These are phyloP conservation scores for Fragaria iinumae DNA, from an alignment of 306 rosid species.

Conservation along the genomic window DNA sequence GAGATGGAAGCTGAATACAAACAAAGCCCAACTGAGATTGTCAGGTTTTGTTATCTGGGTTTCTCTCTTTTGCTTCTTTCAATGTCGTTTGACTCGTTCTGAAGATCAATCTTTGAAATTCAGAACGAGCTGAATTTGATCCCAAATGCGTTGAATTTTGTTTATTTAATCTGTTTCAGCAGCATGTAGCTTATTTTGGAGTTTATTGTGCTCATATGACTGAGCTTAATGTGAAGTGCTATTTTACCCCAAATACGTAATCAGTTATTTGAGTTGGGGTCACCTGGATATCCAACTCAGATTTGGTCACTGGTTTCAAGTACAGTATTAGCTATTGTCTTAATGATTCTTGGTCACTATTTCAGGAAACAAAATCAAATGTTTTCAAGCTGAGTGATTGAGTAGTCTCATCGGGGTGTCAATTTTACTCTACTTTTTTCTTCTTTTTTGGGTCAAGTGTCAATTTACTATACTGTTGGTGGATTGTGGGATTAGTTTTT, in stretches of 20 bases:
- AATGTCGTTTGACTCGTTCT: background rate
- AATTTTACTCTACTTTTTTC: background rate
- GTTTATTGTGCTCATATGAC: background rate
- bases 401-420: background rate
- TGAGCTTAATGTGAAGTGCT: background rate
- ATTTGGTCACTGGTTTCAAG: background rate
- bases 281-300: background rate
- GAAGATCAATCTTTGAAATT: background rate
- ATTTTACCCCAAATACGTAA: background rate
- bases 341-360: background rate
- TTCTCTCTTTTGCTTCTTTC: conserved; percentile 3
- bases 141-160: background rate
- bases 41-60: conserved; percentile 46
- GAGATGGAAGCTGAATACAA: conserved; percentile 33
- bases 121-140: background rate
- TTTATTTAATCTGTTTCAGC: conserved; percentile 2
- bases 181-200: conserved; percentile 20
- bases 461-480: background rate
- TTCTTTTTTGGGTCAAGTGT: background rate
- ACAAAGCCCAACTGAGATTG: conserved; percentile 29
- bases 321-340: background rate
- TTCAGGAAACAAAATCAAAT: background rate
- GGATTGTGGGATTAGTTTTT: background rate
- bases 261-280: background rate
- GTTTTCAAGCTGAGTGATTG: background rate